Percentiles rank a stretch among this genome's conserved stretches.
These are phyloP conservation scores for Paspalum vaginatum DNA, from an alignment of 176 grass and related monocot species.

Conservation along the genomic window DNA sequence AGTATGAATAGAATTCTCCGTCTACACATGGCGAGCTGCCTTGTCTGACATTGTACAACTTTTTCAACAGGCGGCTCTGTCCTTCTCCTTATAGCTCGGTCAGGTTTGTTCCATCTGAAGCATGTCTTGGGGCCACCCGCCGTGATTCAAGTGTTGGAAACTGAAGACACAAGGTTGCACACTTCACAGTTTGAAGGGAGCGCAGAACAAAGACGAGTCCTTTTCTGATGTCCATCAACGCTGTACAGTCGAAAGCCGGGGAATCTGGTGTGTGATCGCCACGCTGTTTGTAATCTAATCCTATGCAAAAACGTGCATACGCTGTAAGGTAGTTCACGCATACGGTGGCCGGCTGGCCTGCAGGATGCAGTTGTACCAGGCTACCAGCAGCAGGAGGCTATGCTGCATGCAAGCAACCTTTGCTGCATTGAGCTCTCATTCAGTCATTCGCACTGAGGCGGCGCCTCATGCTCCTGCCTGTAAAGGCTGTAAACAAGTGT, in stretches of 20 bases:
- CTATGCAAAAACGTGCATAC: not conserved
- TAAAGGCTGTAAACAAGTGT: not conserved
- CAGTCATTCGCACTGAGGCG: not conserved
- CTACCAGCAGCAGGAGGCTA: not conserved
- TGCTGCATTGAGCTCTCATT: not conserved
- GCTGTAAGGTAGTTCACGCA: not conserved
- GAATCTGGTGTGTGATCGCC: not conserved
- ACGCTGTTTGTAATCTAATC: not conserved
- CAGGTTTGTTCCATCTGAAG: conserved; percentile 24
- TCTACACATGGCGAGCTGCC: not conserved
- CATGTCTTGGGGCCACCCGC: not conserved
- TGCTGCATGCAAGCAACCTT: not conserved
- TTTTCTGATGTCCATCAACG: conserved; percentile 25
- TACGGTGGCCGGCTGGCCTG: not conserved
- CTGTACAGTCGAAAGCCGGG: not conserved
- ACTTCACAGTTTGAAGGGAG: not conserved
- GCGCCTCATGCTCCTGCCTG: not conserved
- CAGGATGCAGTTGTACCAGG: not conserved
- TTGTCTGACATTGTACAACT: conserved; percentile 30
- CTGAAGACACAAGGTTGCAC: not conserved
- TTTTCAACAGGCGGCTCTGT: conserved; percentile 64
- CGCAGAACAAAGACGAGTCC: not conserved
- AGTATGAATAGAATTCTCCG: not conserved
- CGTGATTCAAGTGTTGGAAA: not conserved
- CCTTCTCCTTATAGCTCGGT: conserved; percentile 68